Conservation (phyloP, 208 protist species). For the Wallacemonas collosoma region DNA sequence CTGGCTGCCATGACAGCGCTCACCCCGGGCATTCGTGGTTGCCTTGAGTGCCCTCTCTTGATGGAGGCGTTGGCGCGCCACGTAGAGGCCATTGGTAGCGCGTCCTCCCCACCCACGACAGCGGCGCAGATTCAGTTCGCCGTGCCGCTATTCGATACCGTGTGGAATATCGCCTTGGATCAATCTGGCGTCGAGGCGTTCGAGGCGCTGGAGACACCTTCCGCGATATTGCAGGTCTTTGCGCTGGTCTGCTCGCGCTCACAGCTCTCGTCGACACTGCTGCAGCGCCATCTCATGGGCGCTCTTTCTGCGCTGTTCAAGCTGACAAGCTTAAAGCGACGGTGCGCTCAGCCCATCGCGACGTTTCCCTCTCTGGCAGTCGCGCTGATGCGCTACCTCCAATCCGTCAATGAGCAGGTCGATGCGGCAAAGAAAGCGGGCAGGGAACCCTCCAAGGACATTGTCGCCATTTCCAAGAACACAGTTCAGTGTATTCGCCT, state of each 20-base stretch:
- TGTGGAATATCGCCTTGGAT: slow-evolving; percentile 68
- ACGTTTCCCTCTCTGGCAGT: slow-evolving; percentile 32
- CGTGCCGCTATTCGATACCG: slow-evolving; percentile 34
- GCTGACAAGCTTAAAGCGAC: slow-evolving; percentile 65
- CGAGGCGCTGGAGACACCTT: slow-evolving; percentile 37
- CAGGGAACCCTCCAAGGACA: slow-evolving; percentile 34
- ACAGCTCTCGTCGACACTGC: slow-evolving; percentile 16
- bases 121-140: slow-evolving; percentile 7
- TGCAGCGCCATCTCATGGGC: slow-evolving; percentile 70
- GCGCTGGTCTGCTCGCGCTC: slow-evolving; percentile 16
- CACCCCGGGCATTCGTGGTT: slow-evolving; percentile 35
- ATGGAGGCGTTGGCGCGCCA: not conserved
- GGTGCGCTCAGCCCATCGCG: slow-evolving; percentile 27
- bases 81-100: not conserved
- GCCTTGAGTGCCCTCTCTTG: slow-evolving; percentile 10
- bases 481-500: slow-evolving; percentile 76
- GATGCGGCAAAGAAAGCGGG: slow-evolving; percentile 26
- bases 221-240: slow-evolving; percentile 54
- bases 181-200: slow-evolving; percentile 44
- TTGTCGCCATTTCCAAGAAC: slow-evolving; percentile 77
- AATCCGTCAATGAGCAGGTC: slow-evolving; percentile 41
- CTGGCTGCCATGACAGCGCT: slow-evolving; percentile 35
- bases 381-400: slow-evolving; percentile 51
- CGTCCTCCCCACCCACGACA: not conserved
- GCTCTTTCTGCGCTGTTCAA: slow-evolving; percentile 75